Evolutionary conservation across 192 early-diverging fungal species (phyloP).

Genomic region (Podila horticola): DNA sequence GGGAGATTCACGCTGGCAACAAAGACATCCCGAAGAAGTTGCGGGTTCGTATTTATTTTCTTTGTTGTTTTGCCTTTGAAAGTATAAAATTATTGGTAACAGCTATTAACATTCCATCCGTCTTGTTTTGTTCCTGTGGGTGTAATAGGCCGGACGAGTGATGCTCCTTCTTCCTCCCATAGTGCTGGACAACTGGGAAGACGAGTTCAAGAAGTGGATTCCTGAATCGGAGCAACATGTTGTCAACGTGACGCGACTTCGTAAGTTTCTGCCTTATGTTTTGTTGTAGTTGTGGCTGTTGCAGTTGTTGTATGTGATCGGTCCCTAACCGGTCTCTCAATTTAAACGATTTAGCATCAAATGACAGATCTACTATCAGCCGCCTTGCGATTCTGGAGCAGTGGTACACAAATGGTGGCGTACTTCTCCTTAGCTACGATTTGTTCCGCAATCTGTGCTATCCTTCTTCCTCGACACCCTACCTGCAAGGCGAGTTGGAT

Average conservation of each 20-base stretch:
- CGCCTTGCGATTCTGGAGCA: conserved; percentile 51
- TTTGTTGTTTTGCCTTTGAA: not conserved
- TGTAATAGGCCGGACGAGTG: conserved; percentile 54
- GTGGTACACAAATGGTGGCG: conserved; percentile 74
- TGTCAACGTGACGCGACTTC: conserved; percentile 50
- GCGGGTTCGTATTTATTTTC: conserved; percentile 18
- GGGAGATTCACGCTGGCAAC: conserved; percentile 64
- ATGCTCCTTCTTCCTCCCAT: conserved; percentile 80
- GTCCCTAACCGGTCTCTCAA: not conserved
- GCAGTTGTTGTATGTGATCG: not conserved
- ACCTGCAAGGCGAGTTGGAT: not conserved
- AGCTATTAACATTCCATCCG: not conserved
- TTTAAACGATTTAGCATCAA: conserved; percentile 7
- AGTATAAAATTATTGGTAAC: no score
- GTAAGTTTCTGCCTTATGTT: conserved; percentile 47
- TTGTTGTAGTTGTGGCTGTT: not conserved
- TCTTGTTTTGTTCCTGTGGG: not conserved
- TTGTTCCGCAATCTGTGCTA: conserved; percentile 63
- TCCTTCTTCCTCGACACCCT: not conserved
- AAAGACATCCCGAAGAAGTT: conserved; percentile 66
- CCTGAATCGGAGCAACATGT: conserved; percentile 25
- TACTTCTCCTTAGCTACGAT: conserved; percentile 75
- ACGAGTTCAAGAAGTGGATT: conserved; percentile 79
- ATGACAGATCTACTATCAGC: not conserved
- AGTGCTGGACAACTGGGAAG: conserved; percentile 77